These are phyloP conservation scores for Microthlaspi erraticum DNA, from an alignment of 345 rosid species.

Conservation along the genomic window DNA sequence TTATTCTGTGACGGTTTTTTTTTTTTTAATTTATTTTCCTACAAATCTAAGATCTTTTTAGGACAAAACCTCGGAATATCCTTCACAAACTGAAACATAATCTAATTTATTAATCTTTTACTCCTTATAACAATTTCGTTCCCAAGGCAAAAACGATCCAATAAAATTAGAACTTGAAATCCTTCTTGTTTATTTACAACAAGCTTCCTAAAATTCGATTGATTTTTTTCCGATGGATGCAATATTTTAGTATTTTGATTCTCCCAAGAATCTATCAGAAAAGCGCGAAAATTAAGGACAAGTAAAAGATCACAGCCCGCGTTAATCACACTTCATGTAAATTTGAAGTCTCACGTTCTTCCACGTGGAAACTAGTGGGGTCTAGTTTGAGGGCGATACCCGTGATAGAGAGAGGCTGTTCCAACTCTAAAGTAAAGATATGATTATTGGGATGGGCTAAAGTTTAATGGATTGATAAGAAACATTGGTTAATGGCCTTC, in stretches of 20 bases:
- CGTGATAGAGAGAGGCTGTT: too few relatives aligned
- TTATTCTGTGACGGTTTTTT: background rate
- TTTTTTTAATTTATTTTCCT: background rate
- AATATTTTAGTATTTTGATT: background rate
- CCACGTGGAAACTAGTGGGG: slow-evolving; percentile 34
- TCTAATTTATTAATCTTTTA: background rate
- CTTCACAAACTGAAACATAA: background rate
- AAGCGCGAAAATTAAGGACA: slow-evolving; percentile 28
- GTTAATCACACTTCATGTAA: slow-evolving; percentile 22
- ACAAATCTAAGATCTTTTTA: slow-evolving; percentile 11
- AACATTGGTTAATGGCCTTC: background rate
- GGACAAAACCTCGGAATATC: background rate
- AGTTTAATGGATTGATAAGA: background rate
- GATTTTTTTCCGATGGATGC: background rate
- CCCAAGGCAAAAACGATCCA: background rate
- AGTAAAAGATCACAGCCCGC: slow-evolving; percentile 19
- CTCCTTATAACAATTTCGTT: background rate
- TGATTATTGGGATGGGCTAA: slow-evolving; percentile 1
- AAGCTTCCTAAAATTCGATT: background rate
- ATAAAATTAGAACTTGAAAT: background rate
- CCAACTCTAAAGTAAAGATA: too few relatives aligned
- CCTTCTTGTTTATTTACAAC: background rate
- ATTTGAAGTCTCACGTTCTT: slow-evolving; percentile 12
- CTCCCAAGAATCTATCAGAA: slow-evolving; percentile 24
- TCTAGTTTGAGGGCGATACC: background rate